Base-by-base conservation (phyloP, 2,329 filamentous ascomycete species). In the Coleophoma cylindrospora region DNA sequence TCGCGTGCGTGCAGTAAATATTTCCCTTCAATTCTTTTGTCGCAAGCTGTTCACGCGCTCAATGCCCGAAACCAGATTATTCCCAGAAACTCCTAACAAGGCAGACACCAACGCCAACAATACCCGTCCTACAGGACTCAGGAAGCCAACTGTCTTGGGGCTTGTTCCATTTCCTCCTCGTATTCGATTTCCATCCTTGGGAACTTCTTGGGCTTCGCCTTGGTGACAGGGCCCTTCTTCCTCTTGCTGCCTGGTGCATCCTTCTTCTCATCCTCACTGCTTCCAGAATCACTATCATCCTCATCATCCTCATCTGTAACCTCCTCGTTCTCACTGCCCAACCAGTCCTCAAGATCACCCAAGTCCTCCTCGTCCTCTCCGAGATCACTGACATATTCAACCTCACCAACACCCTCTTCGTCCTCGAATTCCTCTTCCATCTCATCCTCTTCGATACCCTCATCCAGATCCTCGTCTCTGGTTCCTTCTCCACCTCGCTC, bases 351-450 rank as follows among this genome's bases (percentile, higher is more conserved):
- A 46, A 97, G 80, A 64, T 91, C 87, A 48, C 79, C 83, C 17
- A 89, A 72, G 58, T 90, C 88, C 50, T 89, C 87, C 53, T 91
- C 88, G 57, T 87, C 87, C 64, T 89, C 90, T 43, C 91, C 91
- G 50, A 95, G 72, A 67, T 96, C 94, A 64, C 88, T 92, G 51
- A 97, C 89, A 63, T 96, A 97, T 73, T 97, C 91, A 43, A 97
- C 87, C 53, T 87, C 80, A 43, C 83, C 87, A 51, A 82, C 79
- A 48, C 83, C 85, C 41, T 85, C 80, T 53, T 78, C 79, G 47
- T 82, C 81, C 54, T 81, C 76, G 32, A 72, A 67, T 58, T 88
- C 85, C 54, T 83, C 79, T 61, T 88, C 84, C 40, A 83, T 76
- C 49, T 87, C 86, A 22, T 91, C 88, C 34, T 88, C 84, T 58